These are phyloP conservation scores for Styphnolobium japonicum DNA, from an alignment of 306 rosid species.

Conservation along the genomic window DNA sequence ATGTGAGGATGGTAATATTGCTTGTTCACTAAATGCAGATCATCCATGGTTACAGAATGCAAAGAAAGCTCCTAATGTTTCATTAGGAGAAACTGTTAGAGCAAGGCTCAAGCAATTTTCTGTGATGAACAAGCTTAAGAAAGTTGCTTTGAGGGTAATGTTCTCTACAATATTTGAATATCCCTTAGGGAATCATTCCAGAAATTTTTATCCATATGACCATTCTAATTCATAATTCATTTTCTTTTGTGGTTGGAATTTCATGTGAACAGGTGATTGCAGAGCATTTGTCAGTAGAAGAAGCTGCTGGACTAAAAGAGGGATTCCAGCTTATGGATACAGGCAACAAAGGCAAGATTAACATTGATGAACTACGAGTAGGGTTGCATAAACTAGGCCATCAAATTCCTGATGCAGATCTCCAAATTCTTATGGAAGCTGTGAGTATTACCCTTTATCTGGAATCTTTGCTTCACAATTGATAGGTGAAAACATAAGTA, in stretches of 20 bases:
- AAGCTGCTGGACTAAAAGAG: constrained; percentile 87
- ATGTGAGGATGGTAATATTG: neutral
- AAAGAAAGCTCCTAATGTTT: constrained; percentile 90
- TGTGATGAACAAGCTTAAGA: constrained; percentile 98
- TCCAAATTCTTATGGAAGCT: constrained; percentile 88
- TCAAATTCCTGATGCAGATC: constrained; percentile 67
- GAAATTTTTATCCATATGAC: neutral
- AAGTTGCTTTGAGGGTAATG: constrained; percentile 88
- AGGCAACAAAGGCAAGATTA: constrained; percentile 66
- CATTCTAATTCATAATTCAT: neutral
- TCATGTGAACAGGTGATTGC: constrained; percentile 77
- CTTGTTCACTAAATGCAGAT: constrained; percentile 56
- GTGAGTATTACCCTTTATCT: constrained; percentile 53
- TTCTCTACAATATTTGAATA: constrained; percentile 19
- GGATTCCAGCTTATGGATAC: constrained; percentile 80
- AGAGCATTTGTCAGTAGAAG: constrained; percentile 86
- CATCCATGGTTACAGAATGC: constrained; percentile 94
- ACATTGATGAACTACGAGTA: constrained; percentile 70
- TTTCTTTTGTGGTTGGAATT: constrained; percentile 14
- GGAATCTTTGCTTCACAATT: neutral
- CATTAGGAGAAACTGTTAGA: constrained; percentile 88
- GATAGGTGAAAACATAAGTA: neutral
- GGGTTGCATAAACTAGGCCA: constrained; percentile 92
- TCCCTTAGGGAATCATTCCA: constrained; percentile 1
- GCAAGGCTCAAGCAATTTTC: constrained; percentile 96